Percentiles rank a stretch among this genome's conserved stretches.
Conservation (phyloP, 2,329 filamentous ascomycete species). For the Colletotrichum cordylinicola region DNA sequence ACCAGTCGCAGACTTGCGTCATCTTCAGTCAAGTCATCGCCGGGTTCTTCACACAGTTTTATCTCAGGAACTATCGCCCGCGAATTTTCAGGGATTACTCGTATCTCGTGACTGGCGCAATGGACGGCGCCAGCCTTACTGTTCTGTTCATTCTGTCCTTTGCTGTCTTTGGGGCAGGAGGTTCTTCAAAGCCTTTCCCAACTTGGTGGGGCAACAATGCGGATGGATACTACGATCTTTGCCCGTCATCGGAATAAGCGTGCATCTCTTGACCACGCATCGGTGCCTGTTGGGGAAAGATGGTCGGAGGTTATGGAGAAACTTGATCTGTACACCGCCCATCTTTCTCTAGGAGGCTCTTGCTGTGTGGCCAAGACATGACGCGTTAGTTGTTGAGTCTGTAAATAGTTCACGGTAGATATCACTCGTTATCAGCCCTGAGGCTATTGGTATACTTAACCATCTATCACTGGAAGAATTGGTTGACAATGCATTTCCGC, state of each 20-base stretch:
- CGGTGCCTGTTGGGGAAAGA: neutral
- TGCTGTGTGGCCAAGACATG: neutral
- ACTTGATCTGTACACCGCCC: neutral
- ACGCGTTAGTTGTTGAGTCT: neutral
- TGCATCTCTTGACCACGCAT: neutral
- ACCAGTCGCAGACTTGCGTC: constrained; percentile 60
- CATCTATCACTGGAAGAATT: neutral
- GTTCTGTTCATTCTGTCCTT: constrained; percentile 60
- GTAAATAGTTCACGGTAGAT: neutral
- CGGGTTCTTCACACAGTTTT: constrained; percentile 57
- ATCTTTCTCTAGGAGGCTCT: neutral
- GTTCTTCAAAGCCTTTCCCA: constrained; percentile 48
- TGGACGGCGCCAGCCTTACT: constrained; percentile 54
- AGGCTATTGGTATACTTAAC: neutral
- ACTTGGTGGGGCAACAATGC: constrained; percentile 61
- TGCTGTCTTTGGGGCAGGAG: constrained; percentile 59
- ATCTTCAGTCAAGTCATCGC: constrained; percentile 49
- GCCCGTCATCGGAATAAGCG: constrained; percentile 34
- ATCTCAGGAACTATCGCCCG: constrained; percentile 57
- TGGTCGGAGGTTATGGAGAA: neutral
- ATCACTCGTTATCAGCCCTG: neutral
- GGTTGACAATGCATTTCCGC: too few species aligned
- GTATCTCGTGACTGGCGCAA: constrained; percentile 58
- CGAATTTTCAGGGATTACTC: constrained; percentile 59
- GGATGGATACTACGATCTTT: constrained; percentile 53